Evolutionary conservation across 805 yeast species (phyloP), one percentile per base, ranked within the genome.

Genomic region (Hanseniaspora singularis): DNA sequence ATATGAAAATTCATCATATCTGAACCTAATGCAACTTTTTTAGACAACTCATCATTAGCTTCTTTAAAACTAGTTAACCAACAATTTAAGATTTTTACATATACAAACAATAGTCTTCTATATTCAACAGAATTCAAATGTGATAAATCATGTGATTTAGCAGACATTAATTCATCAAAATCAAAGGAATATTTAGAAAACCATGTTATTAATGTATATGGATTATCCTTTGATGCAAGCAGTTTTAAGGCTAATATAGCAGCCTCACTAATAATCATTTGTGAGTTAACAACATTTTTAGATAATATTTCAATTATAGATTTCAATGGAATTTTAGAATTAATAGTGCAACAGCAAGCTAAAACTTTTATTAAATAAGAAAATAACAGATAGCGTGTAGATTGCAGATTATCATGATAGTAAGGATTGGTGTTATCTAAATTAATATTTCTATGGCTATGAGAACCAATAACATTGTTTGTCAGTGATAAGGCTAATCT

Each of bases 121-220:
- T 79, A 81, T 44, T 76, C 81, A 6, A 71, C 64, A 0, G 88
- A 77, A 10, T 78, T 71, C 33, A 79, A 59, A 54, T 75, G 77
- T 1, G 76, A 74, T 22, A 75, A 66, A 44, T 78, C 74, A 54
- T 76, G 72, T n/a, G 64, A 59, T 2, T 68, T 61, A 34, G 65
- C 66, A 3, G 84, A 78, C 51, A 76, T 77, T 2, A 44, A 18
- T 50, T 86, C 95, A 52, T 79, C 84, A 51, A 83, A 75, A 53
- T 77, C 78, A 61, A 88, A 85, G 0, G 95, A 84, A 50, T 76
- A 75, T 53, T 82, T 78, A 0, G 94, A 84, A 66, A 79, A 86
- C 20, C 77, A 72, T 1, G 84, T 79, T 34, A 87, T 72, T 33
- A 88, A 66, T 1, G 75, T 71, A 39, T 79, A 75, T 0, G 95